Evolutionary conservation across 2,329 filamentous ascomycete species (phyloP).

Genomic region (Arthrinium phaeospermum): DNA sequence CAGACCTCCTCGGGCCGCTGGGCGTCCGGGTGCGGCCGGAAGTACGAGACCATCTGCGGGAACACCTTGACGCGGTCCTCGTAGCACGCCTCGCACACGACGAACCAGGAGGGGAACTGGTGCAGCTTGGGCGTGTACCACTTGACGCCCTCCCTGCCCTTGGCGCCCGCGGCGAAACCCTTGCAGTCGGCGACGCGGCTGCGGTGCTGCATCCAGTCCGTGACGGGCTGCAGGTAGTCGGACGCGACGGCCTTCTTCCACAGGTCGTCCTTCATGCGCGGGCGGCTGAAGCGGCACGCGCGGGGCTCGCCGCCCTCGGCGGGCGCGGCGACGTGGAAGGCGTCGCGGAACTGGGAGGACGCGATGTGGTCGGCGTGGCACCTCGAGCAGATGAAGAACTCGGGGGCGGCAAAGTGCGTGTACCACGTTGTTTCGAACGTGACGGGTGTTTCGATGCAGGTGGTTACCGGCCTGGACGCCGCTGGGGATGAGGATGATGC

Average conservation of each 20-base stretch:
- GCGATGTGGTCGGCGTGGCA: slow-evolving; percentile 48
- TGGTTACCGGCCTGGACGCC: slow-evolving; percentile 25
- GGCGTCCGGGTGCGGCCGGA: neutral
- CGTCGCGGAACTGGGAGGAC: slow-evolving; percentile 33
- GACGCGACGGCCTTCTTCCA: slow-evolving; percentile 39
- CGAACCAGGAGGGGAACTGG: slow-evolving; percentile 24
- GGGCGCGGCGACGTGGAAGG: slow-evolving; percentile 35
- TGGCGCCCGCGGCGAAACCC: slow-evolving; percentile 27
- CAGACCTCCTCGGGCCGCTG: slow-evolving; percentile 19
- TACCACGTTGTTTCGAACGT: slow-evolving; percentile 45
- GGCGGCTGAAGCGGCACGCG: slow-evolving; percentile 38
- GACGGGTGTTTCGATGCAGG: slow-evolving; percentile 38
- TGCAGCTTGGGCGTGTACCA: slow-evolving; percentile 29
- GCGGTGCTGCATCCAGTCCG: slow-evolving; percentile 37
- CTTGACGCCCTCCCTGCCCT: slow-evolving; percentile 24
- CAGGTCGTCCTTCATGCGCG: slow-evolving; percentile 42
- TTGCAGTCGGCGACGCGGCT: slow-evolving; percentile 29
- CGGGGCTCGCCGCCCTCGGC: slow-evolving; percentile 32
- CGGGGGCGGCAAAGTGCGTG: slow-evolving; percentile 38
- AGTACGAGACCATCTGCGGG: slow-evolving; percentile 19
- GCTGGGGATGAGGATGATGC: neutral
- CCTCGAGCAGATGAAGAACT: slow-evolving; percentile 46
- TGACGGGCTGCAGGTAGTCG: slow-evolving; percentile 32
- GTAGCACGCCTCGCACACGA: slow-evolving; percentile 32
- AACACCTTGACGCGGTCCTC: slow-evolving; percentile 29